Conservation (phyloP, 2,329 filamentous ascomycete species). For the Cercospora sp. region DNA sequence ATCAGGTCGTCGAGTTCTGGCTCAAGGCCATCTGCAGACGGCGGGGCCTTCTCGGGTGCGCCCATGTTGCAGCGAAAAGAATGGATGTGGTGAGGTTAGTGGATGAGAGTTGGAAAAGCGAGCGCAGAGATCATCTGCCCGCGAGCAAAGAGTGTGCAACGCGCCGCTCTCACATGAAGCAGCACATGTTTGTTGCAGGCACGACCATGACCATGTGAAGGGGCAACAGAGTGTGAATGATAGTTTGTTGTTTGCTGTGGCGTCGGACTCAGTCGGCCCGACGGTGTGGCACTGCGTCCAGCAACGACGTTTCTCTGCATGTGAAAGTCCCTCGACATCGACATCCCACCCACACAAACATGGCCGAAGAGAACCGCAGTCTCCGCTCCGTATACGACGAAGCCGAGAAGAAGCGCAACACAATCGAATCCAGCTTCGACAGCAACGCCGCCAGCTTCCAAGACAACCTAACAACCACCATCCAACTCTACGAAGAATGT, state of each 20-base stretch:
- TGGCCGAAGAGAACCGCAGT: slow-evolving; percentile 54
- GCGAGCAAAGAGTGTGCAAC: neutral
- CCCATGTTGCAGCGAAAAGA: slow-evolving; percentile 17
- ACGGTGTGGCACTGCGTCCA: neutral
- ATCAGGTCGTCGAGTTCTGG: slow-evolving; percentile 15
- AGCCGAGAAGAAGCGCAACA: slow-evolving; percentile 58
- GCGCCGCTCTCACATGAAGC: neutral
- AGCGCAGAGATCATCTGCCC: slow-evolving; percentile 2
- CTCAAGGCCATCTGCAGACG: neutral
- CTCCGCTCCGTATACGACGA: slow-evolving; percentile 54
- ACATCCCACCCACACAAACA: slow-evolving; percentile 23
- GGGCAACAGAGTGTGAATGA: neutral
- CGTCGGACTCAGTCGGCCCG: neutral
- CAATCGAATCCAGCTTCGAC: slow-evolving; percentile 64
- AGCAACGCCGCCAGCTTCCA: slow-evolving; percentile 66
- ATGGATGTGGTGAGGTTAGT: slow-evolving; percentile 11
- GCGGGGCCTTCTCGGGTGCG: slow-evolving; percentile 10
- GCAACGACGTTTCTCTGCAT: slow-evolving; percentile 6
- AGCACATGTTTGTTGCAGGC: neutral
- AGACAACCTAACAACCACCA: slow-evolving; percentile 65
- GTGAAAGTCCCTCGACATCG: neutral
- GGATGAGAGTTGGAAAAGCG: neutral
- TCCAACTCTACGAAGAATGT: slow-evolving; percentile 73
- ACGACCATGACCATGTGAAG: neutral
- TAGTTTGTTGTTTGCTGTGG: slow-evolving; percentile 4